Evolutionary conservation across 2,329 filamentous ascomycete genomes (phyloP), one percentile per base, ranked within the genome.

Genomic region (Hymenoscyphus fructigenus): DNA sequence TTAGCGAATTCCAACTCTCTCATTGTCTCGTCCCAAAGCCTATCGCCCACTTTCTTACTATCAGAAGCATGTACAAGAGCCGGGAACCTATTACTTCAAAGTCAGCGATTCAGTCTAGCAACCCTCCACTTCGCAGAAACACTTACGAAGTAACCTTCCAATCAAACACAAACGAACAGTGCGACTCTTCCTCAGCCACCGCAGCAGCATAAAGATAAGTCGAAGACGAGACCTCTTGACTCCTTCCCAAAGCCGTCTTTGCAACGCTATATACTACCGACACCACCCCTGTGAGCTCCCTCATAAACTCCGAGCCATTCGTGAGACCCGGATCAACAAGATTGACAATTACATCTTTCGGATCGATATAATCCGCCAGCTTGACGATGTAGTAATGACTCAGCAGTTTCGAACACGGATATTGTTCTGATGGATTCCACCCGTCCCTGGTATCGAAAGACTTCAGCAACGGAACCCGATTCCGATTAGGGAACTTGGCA

Each of bases 191-290:
- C 0, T 82, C 83, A 63, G 84, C 79, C 0, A 76, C 73, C 0
- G 80, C 74, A 0, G 73, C 75, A 0, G 83, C 82, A 69, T 85
- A 79, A 0, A 84, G 62, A 69, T 81, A 84, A 0, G 78, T 79
- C 53, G 77, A 79, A 0, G 81, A 82, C 5, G 79, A 84, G 3
- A 77, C 75, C 4, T 75, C 70, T 17, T 75, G 28, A 67, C 72
- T 29, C 78, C 79, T 73, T 0, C 70, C 79, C 0, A 71, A 67
- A 5, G 77, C 3, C 0, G 59, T 59, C 44, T 73, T 71, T 28
- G 73, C 70, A 0, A 71, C 26, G 23, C 69, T 68, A 41, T 69
- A 29, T 0, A 74, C 15, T 0, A 71, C 53, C 6, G 60, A 66
- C 0, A 72, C 5, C 0, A 75, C 3, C 1, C 71, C 62, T 9